Evolutionary conservation across 495 filamentous ascomycete genomes (phyloP).

Genomic region (Aspergillus panamensis): DNA sequence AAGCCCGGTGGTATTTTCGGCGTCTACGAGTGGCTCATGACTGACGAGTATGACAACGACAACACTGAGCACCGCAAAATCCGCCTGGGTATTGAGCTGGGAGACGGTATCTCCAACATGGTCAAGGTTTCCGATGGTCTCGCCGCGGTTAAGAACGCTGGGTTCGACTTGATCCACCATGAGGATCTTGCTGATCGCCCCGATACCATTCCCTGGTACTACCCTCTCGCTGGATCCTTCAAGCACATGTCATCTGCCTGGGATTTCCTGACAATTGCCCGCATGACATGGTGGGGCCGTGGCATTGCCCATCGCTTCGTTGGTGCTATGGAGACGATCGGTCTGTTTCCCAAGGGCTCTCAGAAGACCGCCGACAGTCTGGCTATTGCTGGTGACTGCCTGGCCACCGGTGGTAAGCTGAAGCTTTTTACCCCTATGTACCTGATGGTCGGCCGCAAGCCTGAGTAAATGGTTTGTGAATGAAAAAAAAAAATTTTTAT

Average conservation of each 20-base stretch:
- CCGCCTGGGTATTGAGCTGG: slow-evolving; percentile 92
- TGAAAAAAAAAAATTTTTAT: slow-evolving; percentile 11
- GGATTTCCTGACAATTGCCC: slow-evolving; percentile 79
- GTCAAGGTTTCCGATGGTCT: slow-evolving; percentile 83
- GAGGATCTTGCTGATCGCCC: slow-evolving; percentile 85
- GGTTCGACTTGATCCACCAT: slow-evolving; percentile 79
- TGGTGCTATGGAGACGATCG: slow-evolving; percentile 69
- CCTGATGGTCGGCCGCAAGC: slow-evolving; percentile 94
- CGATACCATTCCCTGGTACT: slow-evolving; percentile 89
- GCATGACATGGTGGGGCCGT: slow-evolving; percentile 88
- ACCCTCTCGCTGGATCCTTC: slow-evolving; percentile 78
- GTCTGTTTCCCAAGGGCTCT: slow-evolving; percentile 76
- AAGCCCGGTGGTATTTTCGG: slow-evolving; percentile 97
- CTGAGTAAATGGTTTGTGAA: slow-evolving; percentile 41
- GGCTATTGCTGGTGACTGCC: slow-evolving; percentile 75
- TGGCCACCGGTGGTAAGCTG: slow-evolving; percentile 87
- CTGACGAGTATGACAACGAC: slow-evolving; percentile 86
- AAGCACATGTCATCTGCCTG: slow-evolving; percentile 75
- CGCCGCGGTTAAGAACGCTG: slow-evolving; percentile 79
- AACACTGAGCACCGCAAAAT: slow-evolving; percentile 86
- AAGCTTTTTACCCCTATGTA: slow-evolving; percentile 99
- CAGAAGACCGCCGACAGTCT: slow-evolving; percentile 94
- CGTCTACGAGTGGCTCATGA: slow-evolving; percentile 99
- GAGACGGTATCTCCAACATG: slow-evolving; percentile 98
- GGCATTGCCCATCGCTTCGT: slow-evolving; percentile 73